Evolutionary conservation across 805 yeast species (phyloP), one percentile per base, ranked within the genome.

Genomic region (Vanderwaltozyma polyspora): DNA sequence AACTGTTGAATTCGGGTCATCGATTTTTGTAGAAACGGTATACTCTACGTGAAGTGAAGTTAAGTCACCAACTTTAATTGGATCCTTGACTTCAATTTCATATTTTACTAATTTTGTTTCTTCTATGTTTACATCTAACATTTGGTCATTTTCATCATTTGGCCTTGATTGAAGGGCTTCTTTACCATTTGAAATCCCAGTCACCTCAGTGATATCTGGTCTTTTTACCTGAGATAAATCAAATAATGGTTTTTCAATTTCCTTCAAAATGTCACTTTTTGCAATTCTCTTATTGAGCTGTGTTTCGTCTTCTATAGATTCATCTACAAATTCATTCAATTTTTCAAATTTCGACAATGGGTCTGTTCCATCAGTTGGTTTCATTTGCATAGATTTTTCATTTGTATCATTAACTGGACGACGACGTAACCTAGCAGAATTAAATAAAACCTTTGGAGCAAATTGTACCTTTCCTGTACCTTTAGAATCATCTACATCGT

Each of bases 21-120:
- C 46, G 7, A 83, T 69, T 32, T 59, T 68, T 12, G 93, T 74
- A 23, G 70, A 70, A 16, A 91, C 83, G 2, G 80, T 72, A 57
- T 89, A 91, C 6, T 82, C 94, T 2, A 89, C 82, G 55, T 91
- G 95, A 1, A 94, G 81, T 28, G 78, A 73, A 0, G 97, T 76
- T 29, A 87, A 60, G 43, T 91, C 98, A 3, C 95, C 95, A 4
- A 91, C 87, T 53, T 83, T 85, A 45, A 76, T 69, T 0, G 97
- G 97, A 55, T 87, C 95, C 3, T 89, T 89, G 10, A 87, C 94
- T 2, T 75, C 58, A 25, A 87, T 79, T 4, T 71, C 75, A 40
- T 82, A 68, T 23, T 23, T 19, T 24, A 8, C 15, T 4, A 28
- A 11, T 16, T 24, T 15, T 11, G 19, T 6, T 15, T 11, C 13